A percentile compares a stretch with the other conserved stretches of the same genome.
These are phyloP conservation scores for Pseudocohnilembus persalinus DNA, from an alignment of 169 alveolate genomes.

Conservation along the genomic window DNA sequence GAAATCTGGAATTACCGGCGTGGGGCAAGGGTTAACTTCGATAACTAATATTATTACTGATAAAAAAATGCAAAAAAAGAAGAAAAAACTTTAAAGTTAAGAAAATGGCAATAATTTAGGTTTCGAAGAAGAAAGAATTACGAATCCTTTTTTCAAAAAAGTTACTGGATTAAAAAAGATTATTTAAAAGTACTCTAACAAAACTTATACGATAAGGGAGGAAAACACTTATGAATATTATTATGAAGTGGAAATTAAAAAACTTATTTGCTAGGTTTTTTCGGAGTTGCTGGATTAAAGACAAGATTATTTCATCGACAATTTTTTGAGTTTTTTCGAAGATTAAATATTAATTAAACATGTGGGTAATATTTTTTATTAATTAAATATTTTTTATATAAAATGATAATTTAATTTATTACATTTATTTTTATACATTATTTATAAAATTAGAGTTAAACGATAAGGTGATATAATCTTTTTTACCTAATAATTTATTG, in stretches of 20 bases:
- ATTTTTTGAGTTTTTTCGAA: slow-evolving; percentile 3
- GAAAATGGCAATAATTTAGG: background rate
- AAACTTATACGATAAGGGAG: slow-evolving; percentile 38
- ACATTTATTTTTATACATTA: too few species aligned
- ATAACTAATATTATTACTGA: too few species aligned
- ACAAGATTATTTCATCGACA: slow-evolving; percentile 7
- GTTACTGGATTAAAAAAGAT: slow-evolving; percentile 36
- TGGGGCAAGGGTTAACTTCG: too few species aligned
- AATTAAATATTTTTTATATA: too few species aligned
- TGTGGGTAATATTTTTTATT: too few species aligned
- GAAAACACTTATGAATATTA: slow-evolving; percentile 23
- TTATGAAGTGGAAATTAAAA: slow-evolving; percentile 32
- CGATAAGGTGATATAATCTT: slow-evolving; percentile 1
- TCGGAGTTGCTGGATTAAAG: slow-evolving; percentile 31
- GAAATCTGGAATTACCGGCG: background rate
- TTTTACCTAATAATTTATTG: background rate
- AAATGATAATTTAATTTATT: too few species aligned
- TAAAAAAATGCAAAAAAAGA: background rate
- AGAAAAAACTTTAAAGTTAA: background rate
- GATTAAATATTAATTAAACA: background rate
- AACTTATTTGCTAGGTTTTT: slow-evolving; percentile 32
- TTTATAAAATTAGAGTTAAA: too few species aligned
- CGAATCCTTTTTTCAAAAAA: slow-evolving; percentile 42
- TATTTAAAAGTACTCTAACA: slow-evolving; percentile 30
- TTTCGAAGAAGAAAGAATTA: slow-evolving; percentile 28